Evolutionary conservation across 2,329 filamentous ascomycete species (phyloP).

Genomic region (Colletotrichum sp.): DNA sequence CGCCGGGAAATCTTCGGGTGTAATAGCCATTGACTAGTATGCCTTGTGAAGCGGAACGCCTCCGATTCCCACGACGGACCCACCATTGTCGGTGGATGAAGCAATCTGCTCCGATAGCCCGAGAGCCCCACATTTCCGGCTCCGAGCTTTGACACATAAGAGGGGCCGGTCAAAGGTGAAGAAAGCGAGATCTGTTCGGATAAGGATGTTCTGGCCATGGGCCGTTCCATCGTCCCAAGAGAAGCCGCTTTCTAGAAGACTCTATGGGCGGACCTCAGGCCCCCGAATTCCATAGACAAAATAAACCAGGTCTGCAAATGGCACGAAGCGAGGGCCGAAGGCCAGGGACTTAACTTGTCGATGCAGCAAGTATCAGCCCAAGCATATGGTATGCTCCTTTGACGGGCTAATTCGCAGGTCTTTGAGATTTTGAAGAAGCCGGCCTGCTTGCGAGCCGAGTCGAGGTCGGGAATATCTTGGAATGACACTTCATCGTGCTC

Average conservation of each 20-base stretch:
- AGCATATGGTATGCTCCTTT: conserved; percentile 1
- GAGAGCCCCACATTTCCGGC: background rate
- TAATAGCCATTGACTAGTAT: background rate
- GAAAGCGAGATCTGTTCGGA: background rate
- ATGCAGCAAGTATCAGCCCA: conserved; percentile 30
- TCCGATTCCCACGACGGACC: background rate
- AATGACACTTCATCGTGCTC: conserved; percentile 25
- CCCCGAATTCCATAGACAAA: background rate
- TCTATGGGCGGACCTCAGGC: background rate
- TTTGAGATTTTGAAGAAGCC: conserved; percentile 15
- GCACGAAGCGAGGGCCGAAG: background rate
- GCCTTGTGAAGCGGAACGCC: background rate
- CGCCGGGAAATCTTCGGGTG: background rate
- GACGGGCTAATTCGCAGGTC: background rate
- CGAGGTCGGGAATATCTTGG: conserved; percentile 6
- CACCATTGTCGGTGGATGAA: background rate
- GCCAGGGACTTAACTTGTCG: conserved; percentile 22
- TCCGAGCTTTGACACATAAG: background rate
- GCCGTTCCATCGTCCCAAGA: background rate
- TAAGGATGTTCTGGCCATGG: background rate
- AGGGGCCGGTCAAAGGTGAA: background rate
- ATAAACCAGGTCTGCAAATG: background rate
- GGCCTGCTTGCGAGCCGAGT: background rate
- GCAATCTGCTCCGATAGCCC: background rate
- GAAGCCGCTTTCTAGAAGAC: background rate